Evolutionary conservation across 768 basidiomycete species (phyloP).

Genomic region (Gautieria morchelliformis): DNA sequence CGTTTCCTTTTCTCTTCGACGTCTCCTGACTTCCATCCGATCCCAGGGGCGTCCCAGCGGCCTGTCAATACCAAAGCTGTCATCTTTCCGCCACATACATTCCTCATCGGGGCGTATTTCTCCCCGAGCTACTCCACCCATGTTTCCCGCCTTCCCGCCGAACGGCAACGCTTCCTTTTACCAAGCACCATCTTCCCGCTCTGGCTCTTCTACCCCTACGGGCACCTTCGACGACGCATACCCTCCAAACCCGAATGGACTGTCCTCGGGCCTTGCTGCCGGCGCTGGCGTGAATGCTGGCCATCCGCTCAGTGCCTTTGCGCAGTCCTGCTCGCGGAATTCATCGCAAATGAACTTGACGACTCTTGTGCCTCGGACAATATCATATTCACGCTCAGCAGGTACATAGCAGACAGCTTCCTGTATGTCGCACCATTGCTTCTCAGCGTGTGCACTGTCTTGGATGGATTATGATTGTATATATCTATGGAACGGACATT

Average conservation of each 20-base stretch:
- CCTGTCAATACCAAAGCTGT: background rate
- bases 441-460: background rate
- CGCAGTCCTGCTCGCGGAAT: constrained; percentile 16
- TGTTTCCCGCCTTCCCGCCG: background rate
- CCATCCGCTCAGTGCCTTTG: constrained; percentile 11
- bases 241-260: background rate
- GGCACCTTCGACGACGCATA: background rate
- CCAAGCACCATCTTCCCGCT: background rate
- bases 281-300: background rate
- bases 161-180: background rate
- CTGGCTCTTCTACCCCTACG: constrained; percentile 4
- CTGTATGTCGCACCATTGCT: background rate
- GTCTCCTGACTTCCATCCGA: background rate
- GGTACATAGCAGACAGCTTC: background rate
- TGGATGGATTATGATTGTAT: background rate
- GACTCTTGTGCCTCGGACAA: constrained; percentile 13
- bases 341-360: constrained; percentile 19
- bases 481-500: too few species aligned
- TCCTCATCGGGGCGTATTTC: background rate
- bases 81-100: background rate
- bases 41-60: background rate
- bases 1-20: background rate
- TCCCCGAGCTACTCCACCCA: background rate
- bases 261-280: background rate
- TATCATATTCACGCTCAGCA: background rate